Conservation (phyloP, 2,329 filamentous ascomycete species). For the Ilyonectria sp. region DNA sequence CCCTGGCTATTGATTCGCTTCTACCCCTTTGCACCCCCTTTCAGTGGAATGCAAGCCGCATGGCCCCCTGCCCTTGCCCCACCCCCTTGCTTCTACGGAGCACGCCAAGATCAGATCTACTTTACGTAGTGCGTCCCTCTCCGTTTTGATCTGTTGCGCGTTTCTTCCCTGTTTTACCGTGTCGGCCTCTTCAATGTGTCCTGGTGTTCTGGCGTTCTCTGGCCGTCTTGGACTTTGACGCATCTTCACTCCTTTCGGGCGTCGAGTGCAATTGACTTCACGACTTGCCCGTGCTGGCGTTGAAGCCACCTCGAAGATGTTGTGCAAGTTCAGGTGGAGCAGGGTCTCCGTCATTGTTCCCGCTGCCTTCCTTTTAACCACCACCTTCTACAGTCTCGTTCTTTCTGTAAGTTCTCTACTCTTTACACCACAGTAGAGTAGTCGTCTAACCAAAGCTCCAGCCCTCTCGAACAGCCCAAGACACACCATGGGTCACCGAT, state of each 20-base stretch:
- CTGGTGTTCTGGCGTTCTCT: background rate
- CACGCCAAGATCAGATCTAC: background rate
- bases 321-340: background rate
- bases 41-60: too few species aligned
- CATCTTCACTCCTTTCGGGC: background rate
- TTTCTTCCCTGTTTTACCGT: background rate
- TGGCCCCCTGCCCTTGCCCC: too few species aligned
- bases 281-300: background rate
- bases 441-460: constrained; percentile 5
- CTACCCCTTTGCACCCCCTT: too few species aligned
- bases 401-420: constrained; percentile 8
- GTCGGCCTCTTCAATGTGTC: background rate
- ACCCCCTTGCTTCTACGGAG: too few species aligned
- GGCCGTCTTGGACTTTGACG: background rate
- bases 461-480: background rate
- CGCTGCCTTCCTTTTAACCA: background rate
- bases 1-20: too few species aligned
- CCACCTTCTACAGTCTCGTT: background rate
- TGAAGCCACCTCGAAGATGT: background rate
- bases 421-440: background rate
- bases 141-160: background rate
- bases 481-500: constrained; percentile 6
- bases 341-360: background rate
- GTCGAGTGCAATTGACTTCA: background rate
- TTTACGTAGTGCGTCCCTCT: background rate